Evolutionary conservation across 352 stramenopile genomes (phyloP), one percentile per base, ranked within the genome.

Genomic region (Phytophthora idaei): DNA sequence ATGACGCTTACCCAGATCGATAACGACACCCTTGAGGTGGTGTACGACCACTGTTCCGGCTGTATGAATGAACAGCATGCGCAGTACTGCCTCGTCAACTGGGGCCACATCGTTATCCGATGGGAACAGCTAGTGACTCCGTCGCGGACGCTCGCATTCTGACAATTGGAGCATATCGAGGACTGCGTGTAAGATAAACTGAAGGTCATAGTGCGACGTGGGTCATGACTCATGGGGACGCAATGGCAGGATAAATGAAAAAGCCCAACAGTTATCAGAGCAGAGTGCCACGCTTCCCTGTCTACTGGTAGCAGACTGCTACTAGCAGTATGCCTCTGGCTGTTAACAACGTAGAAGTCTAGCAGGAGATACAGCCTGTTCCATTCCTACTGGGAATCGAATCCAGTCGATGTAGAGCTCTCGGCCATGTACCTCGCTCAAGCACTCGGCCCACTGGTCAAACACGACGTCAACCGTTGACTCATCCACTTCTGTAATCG

Each of bases 71-170:
- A 81, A 52, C 66, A 81, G 45, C 77, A 87, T 27, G 76, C 81
- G 32, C 74, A 75, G 48, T 79, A 78, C 31, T 66, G 83, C 28
- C 74, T 90, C 41, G 68, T 90, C 14, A 68, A 90, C 42, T 85
- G 73, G 56, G 73, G 78, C 12, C 72, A 75, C 49, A 82, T 90
- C 21, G 74, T 82, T 56, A 77, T 83, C 42, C 77, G 81, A 9
- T 90, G 81, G 81, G 81, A 90, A 58, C 77, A 88, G 53, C 42
- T 83, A 11, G 78, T 88, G 28, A 73, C 80, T 7, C 81, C 81
- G 12, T 75, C 76, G 4, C 75, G 68, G 27, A 56, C 82, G 59
- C 78, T 89, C 21, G 56, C 44, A 3, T 58, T 62, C 5, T 78
- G 51, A 74, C 9, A 32, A 9, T 28, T 54, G 29, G 21, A 21